Evolutionary conservation across 2,329 filamentous ascomycete species (phyloP).

Genomic region (Exserohilum turcica): DNA sequence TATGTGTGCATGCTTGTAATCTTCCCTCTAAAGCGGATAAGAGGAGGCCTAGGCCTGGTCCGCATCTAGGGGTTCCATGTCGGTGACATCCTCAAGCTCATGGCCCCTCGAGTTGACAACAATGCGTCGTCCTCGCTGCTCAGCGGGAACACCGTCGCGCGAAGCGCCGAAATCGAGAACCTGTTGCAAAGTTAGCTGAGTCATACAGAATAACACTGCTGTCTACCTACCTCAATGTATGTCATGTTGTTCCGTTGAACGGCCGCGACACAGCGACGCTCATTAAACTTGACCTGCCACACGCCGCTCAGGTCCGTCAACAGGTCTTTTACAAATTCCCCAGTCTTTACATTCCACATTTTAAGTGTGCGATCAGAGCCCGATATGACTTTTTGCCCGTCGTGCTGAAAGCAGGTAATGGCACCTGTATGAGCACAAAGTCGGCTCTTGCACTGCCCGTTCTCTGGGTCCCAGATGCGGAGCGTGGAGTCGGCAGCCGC

Average conservation of each 20-base stretch:
- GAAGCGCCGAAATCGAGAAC: constrained; percentile 96
- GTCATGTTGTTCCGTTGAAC: constrained; percentile 92
- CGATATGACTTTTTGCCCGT: constrained; percentile 93
- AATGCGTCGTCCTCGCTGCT: constrained; percentile 79
- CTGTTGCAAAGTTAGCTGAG: constrained; percentile 56
- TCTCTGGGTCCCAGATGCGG: constrained; percentile 95
- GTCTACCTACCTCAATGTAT: constrained; percentile 77
- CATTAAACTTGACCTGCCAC: constrained; percentile 98
- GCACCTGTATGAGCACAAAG: constrained; percentile 93
- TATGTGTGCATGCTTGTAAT: constrained; percentile 1
- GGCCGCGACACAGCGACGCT: constrained; percentile 90
- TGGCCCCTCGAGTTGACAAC: constrained; percentile 53
- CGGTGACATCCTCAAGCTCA: constrained; percentile 44
- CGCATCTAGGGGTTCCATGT: constrained; percentile 39
- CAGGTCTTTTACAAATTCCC: constrained; percentile 89
- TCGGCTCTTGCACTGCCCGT: constrained; percentile 85
- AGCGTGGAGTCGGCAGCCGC: constrained; percentile 94
- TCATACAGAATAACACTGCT: no score
- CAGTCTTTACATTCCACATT: constrained; percentile 96
- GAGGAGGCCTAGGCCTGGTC: constrained; percentile 26
- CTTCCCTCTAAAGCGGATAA: not conserved
- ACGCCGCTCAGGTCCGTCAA: constrained; percentile 94
- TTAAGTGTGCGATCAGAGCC: constrained; percentile 95
- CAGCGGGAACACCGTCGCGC: constrained; percentile 79
- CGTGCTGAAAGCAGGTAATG: constrained; percentile 98